Conservation (phyloP, 495 filamentous ascomycete species). For the Evernia prunastri region DNA sequence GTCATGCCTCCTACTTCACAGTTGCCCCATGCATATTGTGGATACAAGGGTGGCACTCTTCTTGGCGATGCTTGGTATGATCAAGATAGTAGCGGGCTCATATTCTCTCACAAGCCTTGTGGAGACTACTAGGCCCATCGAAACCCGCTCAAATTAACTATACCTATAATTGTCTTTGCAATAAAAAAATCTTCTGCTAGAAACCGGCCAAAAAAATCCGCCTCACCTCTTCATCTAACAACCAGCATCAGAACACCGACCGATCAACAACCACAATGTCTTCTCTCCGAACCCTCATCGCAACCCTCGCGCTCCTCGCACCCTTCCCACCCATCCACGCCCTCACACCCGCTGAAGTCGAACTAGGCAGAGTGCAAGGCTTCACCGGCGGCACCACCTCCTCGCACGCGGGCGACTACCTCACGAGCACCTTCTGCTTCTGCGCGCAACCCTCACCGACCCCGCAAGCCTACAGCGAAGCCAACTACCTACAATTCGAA, state of each 20-base stretch:
- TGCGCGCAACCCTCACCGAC: neutral
- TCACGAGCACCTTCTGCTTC: slow-evolving; percentile 12
- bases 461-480: neutral
- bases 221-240: too few species aligned
- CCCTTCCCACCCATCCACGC: neutral
- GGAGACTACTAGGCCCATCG: neutral
- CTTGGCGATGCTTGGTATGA: too few species aligned
- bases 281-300: neutral
- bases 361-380: neutral
- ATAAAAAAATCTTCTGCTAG: too few species aligned
- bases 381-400: neutral
- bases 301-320: neutral
- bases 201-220: too few species aligned
- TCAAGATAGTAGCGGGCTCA: neutral
- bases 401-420: neutral
- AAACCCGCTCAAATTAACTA: neutral
- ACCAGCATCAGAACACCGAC: neutral
- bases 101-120: neutral
- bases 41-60: too few species aligned
- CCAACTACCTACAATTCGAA: slow-evolving; percentile 9
- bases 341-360: neutral
- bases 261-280: neutral
- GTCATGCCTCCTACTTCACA: too few species aligned
- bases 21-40: too few species aligned
- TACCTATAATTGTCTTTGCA: too few species aligned